Evolutionary conservation across 2,329 filamentous ascomycete genomes (phyloP).

Genomic region (Talaromyces sp.): DNA sequence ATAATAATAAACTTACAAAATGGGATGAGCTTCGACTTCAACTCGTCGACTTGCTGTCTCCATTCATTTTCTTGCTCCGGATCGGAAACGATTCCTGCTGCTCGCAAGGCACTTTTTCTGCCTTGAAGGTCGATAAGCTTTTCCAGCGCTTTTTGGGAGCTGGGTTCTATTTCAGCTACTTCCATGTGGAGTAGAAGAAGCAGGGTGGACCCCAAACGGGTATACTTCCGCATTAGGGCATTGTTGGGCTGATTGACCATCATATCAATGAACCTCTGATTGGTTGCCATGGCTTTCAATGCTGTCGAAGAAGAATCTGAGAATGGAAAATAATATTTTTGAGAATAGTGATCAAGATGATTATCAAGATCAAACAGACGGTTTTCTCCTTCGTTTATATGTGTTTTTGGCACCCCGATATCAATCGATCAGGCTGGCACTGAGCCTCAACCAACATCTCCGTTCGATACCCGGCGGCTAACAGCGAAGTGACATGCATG

Average conservation of each 20-base stretch:
- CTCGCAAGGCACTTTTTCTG: neutral
- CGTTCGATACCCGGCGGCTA: neutral
- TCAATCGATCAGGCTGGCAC: neutral
- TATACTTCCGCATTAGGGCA: slow-evolving; percentile 4
- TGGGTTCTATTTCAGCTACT: neutral
- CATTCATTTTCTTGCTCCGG: neutral
- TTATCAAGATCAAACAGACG: neutral
- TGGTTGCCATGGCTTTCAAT: neutral
- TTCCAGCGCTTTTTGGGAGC: neutral
- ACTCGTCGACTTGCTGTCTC: neutral
- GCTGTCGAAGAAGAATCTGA: neutral
- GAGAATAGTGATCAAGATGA: neutral
- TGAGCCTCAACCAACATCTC: neutral
- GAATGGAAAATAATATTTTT: neutral
- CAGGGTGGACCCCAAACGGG: neutral
- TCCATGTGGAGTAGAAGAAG: neutral
- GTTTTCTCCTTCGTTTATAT: neutral
- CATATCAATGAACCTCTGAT: neutral
- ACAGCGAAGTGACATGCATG: neutral
- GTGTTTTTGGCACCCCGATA: neutral
- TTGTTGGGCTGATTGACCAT: neutral
- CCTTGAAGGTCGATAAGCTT: neutral
- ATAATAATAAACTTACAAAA: neutral
- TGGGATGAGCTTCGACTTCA: neutral
- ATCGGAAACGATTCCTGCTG: neutral